Evolutionary conservation across 2,329 filamentous ascomycete genomes (phyloP), one percentile per base, ranked within the genome.

Genomic region (Microdochium paspali): DNA sequence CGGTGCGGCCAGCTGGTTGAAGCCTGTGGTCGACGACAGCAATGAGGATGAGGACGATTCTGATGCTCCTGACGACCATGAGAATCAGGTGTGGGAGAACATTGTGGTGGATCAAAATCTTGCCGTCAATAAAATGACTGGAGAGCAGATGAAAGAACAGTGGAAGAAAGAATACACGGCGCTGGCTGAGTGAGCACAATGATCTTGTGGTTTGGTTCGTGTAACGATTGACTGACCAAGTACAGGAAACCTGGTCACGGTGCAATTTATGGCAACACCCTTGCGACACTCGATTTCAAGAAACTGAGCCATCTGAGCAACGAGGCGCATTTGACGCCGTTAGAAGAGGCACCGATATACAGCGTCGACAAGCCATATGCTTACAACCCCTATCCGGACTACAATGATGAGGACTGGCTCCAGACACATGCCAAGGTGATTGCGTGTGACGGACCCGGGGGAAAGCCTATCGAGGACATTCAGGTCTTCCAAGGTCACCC

Each of bases 381-480:
- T 20, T 88, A 87, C 63, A 74, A 82, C 49, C 86, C 86, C 0
- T 90, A 89, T 53, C 85, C 85, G 1, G 68, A 77, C 15, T 87
- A 89, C 66, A 84, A 86, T 57, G 76, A 73, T 45, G 66, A 69
- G 3, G 63, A 69, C 13, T 90, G 83, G 82, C 45, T 49, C 24
- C 55, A 65, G 67, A 44, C 76, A 53, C 70, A 74, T 44, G 84
- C 82, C 15, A 62, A 73, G 47, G 79, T 84, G 56, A 72, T 79
- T 5, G 64, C 82, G 2, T 90, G 87, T 61, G 67, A 77, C 45
- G 85, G 85, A 1, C 80, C 84, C 1, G 67, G 76, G 4, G 82
- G 82, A 40, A 68, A 74, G 49, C 71, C 71, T 44, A 64, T 77
- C 7, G 74, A 81, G 50, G 84, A 89, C 54, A 70, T 84, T 24